phyloP scores from a whole-genome alignment of 768 basidiomycete genomes.

The Cystobasidium onofrii region DNA sequence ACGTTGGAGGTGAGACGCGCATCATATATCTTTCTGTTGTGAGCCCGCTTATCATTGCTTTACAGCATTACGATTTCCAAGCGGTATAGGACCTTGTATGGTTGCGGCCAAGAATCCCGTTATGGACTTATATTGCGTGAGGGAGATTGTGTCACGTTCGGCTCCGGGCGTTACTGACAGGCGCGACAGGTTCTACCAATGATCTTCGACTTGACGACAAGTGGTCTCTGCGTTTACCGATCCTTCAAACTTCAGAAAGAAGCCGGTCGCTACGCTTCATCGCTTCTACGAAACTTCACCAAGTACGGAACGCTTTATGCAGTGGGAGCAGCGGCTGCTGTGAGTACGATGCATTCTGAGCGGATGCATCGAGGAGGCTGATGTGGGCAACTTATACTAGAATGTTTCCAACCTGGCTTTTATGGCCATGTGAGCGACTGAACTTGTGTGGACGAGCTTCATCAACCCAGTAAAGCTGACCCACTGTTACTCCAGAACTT shows the following conservation, averaged over 20 bases:
- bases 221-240: slow-evolving; percentile 10
- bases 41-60: neutral
- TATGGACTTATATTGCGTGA: slow-evolving; percentile 21
- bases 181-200: slow-evolving; percentile 8
- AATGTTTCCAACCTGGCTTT: slow-evolving; percentile 6
- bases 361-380: too few relatives aligned
- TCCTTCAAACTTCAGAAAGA: neutral
- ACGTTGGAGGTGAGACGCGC: neutral
- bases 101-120: neutral
- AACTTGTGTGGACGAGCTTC: neutral
- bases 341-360: too few relatives aligned
- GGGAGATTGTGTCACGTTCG: neutral
- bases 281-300: neutral
- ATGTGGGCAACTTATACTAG: too few relatives aligned
- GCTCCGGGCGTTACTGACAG: neutral
- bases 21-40: neutral
- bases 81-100: slow-evolving; percentile 7
- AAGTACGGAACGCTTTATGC: neutral
- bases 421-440: slow-evolving; percentile 3
- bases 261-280: neutral
- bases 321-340: neutral
- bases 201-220: neutral
- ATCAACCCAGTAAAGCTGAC: too few relatives aligned
- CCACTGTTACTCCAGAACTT: neutral
- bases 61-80: neutral